phyloP scores from a whole-genome alignment of 108 stramenopile genomes.

The Skeletonema tropicum region DNA sequence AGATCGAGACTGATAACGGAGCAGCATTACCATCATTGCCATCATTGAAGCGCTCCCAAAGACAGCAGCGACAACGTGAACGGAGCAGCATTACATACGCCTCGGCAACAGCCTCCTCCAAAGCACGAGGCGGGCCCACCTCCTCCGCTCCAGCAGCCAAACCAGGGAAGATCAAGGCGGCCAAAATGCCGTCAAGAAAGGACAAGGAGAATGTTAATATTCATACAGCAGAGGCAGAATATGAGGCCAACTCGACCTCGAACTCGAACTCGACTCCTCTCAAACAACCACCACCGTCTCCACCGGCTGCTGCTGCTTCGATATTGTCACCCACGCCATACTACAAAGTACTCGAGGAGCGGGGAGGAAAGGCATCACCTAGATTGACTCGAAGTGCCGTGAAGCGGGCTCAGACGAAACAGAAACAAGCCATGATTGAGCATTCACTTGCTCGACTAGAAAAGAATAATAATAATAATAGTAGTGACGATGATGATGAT shows the following conservation, averaged over 20 bases:
- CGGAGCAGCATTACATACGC: not conserved
- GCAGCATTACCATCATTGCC: not conserved
- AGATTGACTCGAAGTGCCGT: slow-evolving; percentile 55
- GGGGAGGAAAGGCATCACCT: slow-evolving; percentile 53
- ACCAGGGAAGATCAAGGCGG: too few relatives aligned
- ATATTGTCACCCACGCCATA: slow-evolving; percentile 67
- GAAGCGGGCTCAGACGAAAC: slow-evolving; percentile 24
- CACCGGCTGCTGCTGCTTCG: not conserved
- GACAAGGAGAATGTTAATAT: too few relatives aligned
- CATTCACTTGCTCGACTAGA: slow-evolving; percentile 13
- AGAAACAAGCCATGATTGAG: too few relatives aligned
- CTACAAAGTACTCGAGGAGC: slow-evolving; percentile 62
- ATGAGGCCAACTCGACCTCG: too few relatives aligned
- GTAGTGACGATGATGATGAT: not conserved
- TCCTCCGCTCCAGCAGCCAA: not conserved
- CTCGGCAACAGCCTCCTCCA: slow-evolving; percentile 7
- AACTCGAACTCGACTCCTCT: not conserved
- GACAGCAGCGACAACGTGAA: not conserved
- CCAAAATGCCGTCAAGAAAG: too few relatives aligned
- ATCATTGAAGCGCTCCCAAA: too few relatives aligned
- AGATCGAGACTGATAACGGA: too few relatives aligned
- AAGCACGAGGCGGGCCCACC: not conserved
- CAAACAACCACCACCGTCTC: not conserved
- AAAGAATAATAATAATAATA: not conserved
- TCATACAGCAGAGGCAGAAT: too few relatives aligned